phyloP scores from a whole-genome alignment of 2,329 filamentous ascomycete species.

The Ceratocystis alfenasii region DNA sequence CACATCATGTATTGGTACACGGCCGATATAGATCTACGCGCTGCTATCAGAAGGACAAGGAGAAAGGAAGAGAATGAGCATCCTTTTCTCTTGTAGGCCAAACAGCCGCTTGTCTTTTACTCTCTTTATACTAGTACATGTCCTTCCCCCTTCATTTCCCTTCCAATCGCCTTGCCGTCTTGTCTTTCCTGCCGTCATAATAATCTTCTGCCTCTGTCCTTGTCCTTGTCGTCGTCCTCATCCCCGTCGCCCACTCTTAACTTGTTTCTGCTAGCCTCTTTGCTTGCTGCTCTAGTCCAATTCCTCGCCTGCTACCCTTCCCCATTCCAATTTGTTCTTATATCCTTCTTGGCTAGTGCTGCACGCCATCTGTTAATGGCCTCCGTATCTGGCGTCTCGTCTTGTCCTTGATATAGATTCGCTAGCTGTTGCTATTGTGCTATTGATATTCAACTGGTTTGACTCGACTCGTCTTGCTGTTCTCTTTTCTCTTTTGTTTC shows the following conservation, averaged over 20 bases:
- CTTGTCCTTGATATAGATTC: no score
- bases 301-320: slow-evolving; percentile 5
- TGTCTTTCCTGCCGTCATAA: no score
- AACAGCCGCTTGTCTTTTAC: not conserved
- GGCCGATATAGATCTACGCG: not conserved
- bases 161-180: no score
- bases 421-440: no score
- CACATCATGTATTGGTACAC: not conserved
- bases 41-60: not conserved
- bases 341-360: slow-evolving; percentile 4
- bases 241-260: slow-evolving; percentile 1
- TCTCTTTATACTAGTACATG: not conserved
- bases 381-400: no score
- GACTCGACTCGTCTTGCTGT: no score
- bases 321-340: not conserved
- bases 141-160: no score
- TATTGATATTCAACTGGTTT: no score
- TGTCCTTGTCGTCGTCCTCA: not conserved
- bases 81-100: not conserved
- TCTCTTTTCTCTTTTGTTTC: no score
- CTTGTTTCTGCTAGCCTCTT: slow-evolving; percentile 13
- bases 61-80: not conserved
- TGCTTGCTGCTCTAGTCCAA: slow-evolving; percentile 7
- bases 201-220: slow-evolving; percentile 16
- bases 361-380: no score